Percentiles rank a stretch among this genome's conserved stretches.
Evolutionary conservation across 176 grass and related monocot species (phyloP).

Genomic region (Aegilops bicornis): DNA sequence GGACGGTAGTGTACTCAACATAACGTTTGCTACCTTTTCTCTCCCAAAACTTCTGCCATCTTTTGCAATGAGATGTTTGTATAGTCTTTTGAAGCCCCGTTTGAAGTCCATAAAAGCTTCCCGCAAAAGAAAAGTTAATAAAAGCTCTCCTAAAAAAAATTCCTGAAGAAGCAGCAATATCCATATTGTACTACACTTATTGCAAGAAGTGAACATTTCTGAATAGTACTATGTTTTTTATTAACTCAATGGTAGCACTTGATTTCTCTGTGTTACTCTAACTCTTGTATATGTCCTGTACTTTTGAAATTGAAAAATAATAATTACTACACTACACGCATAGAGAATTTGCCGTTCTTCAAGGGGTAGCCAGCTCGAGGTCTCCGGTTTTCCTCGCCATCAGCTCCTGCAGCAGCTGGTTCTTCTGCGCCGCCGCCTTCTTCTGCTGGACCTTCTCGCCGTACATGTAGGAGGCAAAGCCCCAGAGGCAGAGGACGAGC

Average conservation of each 20-base stretch:
- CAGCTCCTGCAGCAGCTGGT: background rate
- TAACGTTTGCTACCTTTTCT: too few species aligned
- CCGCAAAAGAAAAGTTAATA: too few species aligned
- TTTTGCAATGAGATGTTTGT: too few species aligned
- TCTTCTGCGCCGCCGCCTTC: constrained; percentile 13
- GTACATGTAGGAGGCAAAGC: constrained; percentile 29
- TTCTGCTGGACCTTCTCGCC: constrained; percentile 45
- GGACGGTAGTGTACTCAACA: too few species aligned
- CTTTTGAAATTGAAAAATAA: too few species aligned
- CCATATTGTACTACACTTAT: background rate
- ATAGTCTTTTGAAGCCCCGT: too few species aligned
- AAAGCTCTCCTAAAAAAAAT: too few species aligned
- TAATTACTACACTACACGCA: background rate
- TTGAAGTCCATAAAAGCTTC: too few species aligned
- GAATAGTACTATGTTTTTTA: background rate
- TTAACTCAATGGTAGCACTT: constrained; percentile 1
- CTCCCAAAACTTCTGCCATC: too few species aligned
- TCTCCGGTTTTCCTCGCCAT: constrained; percentile 22
- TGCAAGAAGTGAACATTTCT: background rate
- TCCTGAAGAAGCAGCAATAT: background rate
- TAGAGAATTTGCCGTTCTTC: background rate
- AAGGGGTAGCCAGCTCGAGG: constrained; percentile 11
- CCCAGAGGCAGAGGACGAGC: constrained; percentile 63
- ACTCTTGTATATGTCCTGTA: background rate
- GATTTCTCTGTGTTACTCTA: background rate